Conservation (phyloP, 176 grass and related monocot genomes). For the sorghum (Sorghum bicolor) region Sorghum_bicolor_NCBIv3 NC_012870.2:72015501-72016000, state of each 20-base stretch:
- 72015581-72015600: too few species aligned
- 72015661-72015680: neutral
- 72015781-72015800: neutral
- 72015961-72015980: neutral
- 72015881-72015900: neutral
- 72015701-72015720: neutral
- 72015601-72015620: neutral
- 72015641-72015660: conserved; percentile 15
- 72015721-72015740: neutral
- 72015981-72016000: neutral
- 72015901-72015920: neutral
- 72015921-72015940: neutral
- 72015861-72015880: neutral
- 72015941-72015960: neutral
- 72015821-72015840: neutral
- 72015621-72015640: neutral
- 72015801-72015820: neutral
- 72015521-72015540: too few species aligned
- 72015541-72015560: too few species aligned
- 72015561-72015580: too few species aligned
- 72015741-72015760: neutral
- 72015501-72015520: too few species aligned
- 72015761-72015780: neutral
- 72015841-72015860: neutral
- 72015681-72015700: neutral